Evolutionary conservation across 2,329 filamentous ascomycete genomes (phyloP).

Genomic region (Colletotrichum agaves): DNA sequence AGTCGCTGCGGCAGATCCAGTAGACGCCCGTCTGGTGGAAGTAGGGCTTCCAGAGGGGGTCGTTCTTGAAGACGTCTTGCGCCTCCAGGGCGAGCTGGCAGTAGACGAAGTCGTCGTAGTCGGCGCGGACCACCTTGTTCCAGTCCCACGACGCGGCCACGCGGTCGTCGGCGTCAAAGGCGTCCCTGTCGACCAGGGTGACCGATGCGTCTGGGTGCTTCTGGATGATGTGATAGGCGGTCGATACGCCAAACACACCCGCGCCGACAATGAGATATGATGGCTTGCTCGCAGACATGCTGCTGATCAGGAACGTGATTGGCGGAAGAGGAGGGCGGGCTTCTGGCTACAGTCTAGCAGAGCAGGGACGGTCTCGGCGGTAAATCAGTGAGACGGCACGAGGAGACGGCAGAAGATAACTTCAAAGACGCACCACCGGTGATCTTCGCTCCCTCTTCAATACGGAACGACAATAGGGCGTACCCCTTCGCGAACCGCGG

Average conservation of each 20-base stretch:
- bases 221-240: constrained; percentile 70
- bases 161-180: constrained; percentile 57
- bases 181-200: constrained; percentile 67
- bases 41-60: constrained; percentile 65
- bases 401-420: constrained; percentile 25
- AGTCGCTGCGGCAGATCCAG: constrained; percentile 62
- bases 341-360: constrained; percentile 11
- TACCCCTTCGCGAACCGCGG: constrained; percentile 7
- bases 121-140: constrained; percentile 78
- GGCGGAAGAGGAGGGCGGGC: constrained; percentile 5
- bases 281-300: constrained; percentile 24
- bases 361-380: constrained; percentile 11
- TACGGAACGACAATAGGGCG: constrained; percentile 7
- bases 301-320: constrained; percentile 12
- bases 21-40: constrained; percentile 72
- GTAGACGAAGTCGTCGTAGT: constrained; percentile 74
- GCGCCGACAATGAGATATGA: constrained; percentile 71
- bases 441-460: constrained; percentile 15
- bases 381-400: constrained; percentile 1
- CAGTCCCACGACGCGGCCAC: constrained; percentile 76
- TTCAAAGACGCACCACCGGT: constrained; percentile 6
- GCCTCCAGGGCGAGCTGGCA: constrained; percentile 73
- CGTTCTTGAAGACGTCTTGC: constrained; percentile 68
- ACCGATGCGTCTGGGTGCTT: constrained; percentile 61
- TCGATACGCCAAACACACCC: constrained; percentile 73